Conservation (phyloP, 192 early-diverging fungal species). For the Coemansia sp. region DNA sequence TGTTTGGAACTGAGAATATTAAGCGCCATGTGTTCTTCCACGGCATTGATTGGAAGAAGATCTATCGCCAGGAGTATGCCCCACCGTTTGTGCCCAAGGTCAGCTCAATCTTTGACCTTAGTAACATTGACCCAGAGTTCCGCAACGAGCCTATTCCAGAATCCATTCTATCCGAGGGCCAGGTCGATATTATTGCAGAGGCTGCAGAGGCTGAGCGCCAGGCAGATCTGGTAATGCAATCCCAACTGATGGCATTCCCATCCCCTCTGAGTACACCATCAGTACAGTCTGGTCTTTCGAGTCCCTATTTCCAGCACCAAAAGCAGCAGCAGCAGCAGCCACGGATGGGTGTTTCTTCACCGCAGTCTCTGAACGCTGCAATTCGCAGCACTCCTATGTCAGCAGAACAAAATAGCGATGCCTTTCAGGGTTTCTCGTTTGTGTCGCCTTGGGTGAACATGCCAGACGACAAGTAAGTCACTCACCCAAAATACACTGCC, state of each 20-base stretch:
- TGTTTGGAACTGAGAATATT: constrained; percentile 60
- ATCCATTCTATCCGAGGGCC: constrained; percentile 44
- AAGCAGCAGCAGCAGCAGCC: constrained; percentile 17
- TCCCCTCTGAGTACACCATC: constrained; percentile 32
- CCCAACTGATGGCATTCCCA: constrained; percentile 40
- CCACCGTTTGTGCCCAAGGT: constrained; percentile 73
- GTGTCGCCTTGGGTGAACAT: constrained; percentile 49
- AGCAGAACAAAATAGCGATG: constrained; percentile 16
- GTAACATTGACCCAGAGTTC: constrained; percentile 56
- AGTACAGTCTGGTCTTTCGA: constrained; percentile 11
- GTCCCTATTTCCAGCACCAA: constrained; percentile 31
- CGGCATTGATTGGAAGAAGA: constrained; percentile 64
- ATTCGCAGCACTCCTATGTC: constrained; percentile 15
- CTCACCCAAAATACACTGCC: not conserved
- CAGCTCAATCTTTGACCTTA: constrained; percentile 52
- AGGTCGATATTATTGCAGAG: constrained; percentile 40
- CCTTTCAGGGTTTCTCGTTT: constrained; percentile 55
- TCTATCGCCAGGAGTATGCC: constrained; percentile 59
- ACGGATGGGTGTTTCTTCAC: constrained; percentile 19
- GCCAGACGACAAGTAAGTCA: constrained; percentile 24
- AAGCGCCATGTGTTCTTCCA: constrained; percentile 65
- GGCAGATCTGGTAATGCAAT: constrained; percentile 40
- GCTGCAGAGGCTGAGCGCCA: constrained; percentile 47
- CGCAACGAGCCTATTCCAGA: constrained; percentile 51
- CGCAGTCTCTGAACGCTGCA: constrained; percentile 15